Evolutionary conservation across 106 monocot species (phyloP), one percentile per base, ranked within the genome.

Genomic region (Platanthera guangdongensis): DNA sequence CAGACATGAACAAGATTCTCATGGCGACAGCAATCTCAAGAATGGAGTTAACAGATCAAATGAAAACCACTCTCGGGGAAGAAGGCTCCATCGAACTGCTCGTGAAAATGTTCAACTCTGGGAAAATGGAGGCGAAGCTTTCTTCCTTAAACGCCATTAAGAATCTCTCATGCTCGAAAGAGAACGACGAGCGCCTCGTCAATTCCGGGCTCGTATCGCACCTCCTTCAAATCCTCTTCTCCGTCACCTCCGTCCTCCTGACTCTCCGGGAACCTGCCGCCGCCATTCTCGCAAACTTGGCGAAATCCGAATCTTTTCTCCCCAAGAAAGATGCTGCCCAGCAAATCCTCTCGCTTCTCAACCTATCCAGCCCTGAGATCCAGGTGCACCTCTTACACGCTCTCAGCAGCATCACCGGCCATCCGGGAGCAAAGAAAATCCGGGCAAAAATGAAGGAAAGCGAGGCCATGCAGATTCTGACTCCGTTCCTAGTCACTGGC

Each of bases 1-100:
- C 95, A 77, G 87, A 92, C 55, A 95, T 90, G 89, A 92, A 89
- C 82, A 95, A 92, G 81, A 83, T 95, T 82, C 75, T 95, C 52
- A 95, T 95, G 92, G 95, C 95, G 64, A 81, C 92, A 4, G 84
- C 92, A 53, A 84, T 95, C 52, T 89, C 92, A 22, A 85, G 85
- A 73, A 89, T 92, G 82, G 79, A 83, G 75, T 85, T 95, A 12
- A 82, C 95, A 28, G 89, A 95, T 30, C 85, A 84, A 75, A 95
- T 81, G 82, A 92, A 84, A 74, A 74, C 78, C 50, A 11, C 76
- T n/a, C 89, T 92, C 51, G 94, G 94, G 72, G 77, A 88, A 65
- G 82, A 84, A 81, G 94, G 92, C 15, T 84, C 80, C 21, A 78
- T 95, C 1, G 86, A 87, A 8, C 78, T 79, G 51, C 86, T 95